A percentile compares a stretch with the other conserved stretches of the same genome.
phyloP scores from a whole-genome alignment of 306 rosid genomes.

The Pterocarpus macrocarpus region DNA sequence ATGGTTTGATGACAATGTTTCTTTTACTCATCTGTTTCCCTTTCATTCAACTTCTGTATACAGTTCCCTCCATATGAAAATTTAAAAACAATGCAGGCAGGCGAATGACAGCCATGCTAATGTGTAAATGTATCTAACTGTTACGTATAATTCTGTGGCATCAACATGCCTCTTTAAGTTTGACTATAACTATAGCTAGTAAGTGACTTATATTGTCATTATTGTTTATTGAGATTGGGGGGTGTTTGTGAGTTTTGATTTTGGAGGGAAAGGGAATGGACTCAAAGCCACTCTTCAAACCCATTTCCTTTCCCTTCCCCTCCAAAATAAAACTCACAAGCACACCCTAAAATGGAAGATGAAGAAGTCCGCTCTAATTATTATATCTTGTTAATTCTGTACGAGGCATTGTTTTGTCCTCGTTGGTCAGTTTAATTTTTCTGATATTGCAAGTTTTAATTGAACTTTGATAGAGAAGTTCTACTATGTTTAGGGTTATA shows the following conservation, averaged over 20 bases:
- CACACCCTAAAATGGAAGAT: not conserved
- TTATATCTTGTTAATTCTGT: not conserved
- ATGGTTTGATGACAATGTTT: conserved; percentile 22
- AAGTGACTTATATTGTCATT: conserved; percentile 5
- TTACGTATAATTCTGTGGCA: not conserved
- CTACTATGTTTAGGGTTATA: not conserved
- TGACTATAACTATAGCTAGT: not conserved
- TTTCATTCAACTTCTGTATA: conserved; percentile 12
- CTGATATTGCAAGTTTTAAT: not conserved
- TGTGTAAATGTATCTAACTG: conserved; percentile 2
- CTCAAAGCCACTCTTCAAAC: too few species aligned
- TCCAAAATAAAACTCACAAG: too few species aligned
- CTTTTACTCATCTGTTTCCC: conserved; percentile 15
- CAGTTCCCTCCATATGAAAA: conserved; percentile 1
- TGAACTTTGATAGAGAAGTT: too few species aligned
- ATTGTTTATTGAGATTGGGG: conserved; percentile 6
- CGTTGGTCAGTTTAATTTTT: conserved; percentile 2
- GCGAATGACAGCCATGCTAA: not conserved
- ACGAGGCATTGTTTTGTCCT: conserved; percentile 2
- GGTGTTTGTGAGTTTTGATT: too few species aligned
- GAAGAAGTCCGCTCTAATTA: not conserved
- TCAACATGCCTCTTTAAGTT: conserved; percentile 27
- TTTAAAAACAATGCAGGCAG: not conserved
- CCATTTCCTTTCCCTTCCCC: too few species aligned
- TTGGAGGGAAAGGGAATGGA: too few species aligned